Percentiles rank a stretch among this genome's conserved stretches.
Evolutionary conservation across 2,329 filamentous ascomycete species (phyloP).

Genomic region (Biscogniauxia marginata): DNA sequence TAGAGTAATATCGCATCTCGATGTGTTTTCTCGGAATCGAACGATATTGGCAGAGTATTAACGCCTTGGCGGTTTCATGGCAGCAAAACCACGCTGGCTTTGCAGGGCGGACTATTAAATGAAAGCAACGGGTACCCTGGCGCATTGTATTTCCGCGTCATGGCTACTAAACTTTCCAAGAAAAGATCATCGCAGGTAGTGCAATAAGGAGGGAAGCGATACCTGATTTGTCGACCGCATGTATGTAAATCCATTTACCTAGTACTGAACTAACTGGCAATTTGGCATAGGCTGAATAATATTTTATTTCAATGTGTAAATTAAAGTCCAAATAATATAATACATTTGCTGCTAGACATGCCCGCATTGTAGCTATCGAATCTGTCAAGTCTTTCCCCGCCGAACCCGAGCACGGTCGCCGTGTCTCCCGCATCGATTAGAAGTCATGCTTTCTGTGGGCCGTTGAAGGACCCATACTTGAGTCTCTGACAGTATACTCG

Average conservation of each 20-base stretch:
- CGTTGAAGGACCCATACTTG: neutral
- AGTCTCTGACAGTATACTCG: slow-evolving; percentile 15
- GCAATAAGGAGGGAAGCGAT: no score
- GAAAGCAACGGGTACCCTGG: neutral
- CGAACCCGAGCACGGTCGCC: no score
- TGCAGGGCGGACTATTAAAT: neutral
- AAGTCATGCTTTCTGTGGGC: neutral
- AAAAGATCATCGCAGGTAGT: neutral
- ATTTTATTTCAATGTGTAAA: neutral
- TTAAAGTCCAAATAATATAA: neutral
- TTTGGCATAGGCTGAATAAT: neutral
- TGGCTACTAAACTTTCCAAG: neutral
- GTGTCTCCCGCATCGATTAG: neutral
- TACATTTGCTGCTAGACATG: neutral
- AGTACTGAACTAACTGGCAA: no score
- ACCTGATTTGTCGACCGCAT: no score
- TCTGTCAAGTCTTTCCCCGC: no score
- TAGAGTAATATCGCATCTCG: neutral
- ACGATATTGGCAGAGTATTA: neutral
- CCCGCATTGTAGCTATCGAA: neutral
- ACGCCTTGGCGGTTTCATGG: neutral
- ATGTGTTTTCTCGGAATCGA: neutral
- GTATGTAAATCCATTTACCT: no score
- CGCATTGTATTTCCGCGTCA: neutral
- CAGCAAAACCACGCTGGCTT: neutral